phyloP scores from a whole-genome alignment of 2,329 filamentous ascomycete species.

The Pseudogymnoascus sp. region DNA sequence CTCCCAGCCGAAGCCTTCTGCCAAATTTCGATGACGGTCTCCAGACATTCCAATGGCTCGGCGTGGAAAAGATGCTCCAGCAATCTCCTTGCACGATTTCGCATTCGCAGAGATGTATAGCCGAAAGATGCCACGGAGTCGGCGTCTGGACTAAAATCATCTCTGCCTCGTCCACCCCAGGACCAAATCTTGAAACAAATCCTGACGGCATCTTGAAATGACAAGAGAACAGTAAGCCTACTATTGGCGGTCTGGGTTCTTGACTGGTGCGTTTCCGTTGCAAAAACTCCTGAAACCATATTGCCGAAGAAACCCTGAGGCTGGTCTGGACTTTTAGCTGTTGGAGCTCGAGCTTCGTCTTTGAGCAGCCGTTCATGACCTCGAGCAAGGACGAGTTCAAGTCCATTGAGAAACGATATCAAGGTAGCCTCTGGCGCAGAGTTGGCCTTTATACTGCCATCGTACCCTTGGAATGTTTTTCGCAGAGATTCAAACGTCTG shows the following conservation, averaged over 20 bases:
- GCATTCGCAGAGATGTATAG: slow-evolving; percentile 84
- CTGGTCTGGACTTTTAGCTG: slow-evolving; percentile 71
- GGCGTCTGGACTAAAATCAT: slow-evolving; percentile 51
- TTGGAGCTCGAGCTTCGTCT: slow-evolving; percentile 63
- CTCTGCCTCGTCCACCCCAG: slow-evolving; percentile 65
- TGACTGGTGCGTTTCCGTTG: slow-evolving; percentile 66
- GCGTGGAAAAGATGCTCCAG: slow-evolving; percentile 89
- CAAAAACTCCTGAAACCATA: slow-evolving; percentile 87
- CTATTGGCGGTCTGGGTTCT: slow-evolving; percentile 86
- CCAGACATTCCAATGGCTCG: slow-evolving; percentile 86
- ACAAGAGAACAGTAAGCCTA: slow-evolving; percentile 84
- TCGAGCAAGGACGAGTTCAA: slow-evolving; percentile 82
- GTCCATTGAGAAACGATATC: slow-evolving; percentile 80
- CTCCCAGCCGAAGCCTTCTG: slow-evolving; percentile 41
- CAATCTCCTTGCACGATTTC: slow-evolving; percentile 78
- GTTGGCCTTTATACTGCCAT: slow-evolving; percentile 22
- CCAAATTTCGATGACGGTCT: slow-evolving; percentile 86
- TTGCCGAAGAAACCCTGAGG: slow-evolving; percentile 86
- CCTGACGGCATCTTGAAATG: slow-evolving; percentile 89
- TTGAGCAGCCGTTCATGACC: slow-evolving; percentile 74
- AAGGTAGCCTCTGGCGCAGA: slow-evolving; percentile 61
- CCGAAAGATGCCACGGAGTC: slow-evolving; percentile 73
- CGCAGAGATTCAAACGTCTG: slow-evolving; percentile 64
- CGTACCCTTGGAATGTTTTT: slow-evolving; percentile 46
- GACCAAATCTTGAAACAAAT: slow-evolving; percentile 93